Conservation (phyloP, 129 eudicot species). For the Escallonia rubra region DNA sequence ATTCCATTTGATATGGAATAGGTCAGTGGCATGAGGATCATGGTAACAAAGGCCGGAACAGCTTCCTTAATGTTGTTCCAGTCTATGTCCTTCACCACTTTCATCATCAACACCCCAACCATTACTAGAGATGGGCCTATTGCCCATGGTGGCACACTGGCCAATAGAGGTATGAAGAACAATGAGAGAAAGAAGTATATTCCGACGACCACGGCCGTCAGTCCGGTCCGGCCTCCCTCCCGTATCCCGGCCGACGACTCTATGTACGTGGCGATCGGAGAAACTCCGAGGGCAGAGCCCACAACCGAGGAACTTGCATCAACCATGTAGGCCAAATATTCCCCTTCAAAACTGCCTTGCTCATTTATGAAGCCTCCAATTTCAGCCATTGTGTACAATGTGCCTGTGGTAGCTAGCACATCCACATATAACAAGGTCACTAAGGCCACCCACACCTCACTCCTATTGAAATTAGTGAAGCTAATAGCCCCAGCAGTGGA, state of each 20-base stretch:
- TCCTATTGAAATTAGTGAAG: conserved; percentile 50
- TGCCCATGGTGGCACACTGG: conserved; percentile 94
- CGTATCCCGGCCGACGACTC: conserved; percentile 85
- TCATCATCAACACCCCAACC: conserved; percentile 93
- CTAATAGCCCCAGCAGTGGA: conserved; percentile 73
- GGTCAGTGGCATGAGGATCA: conserved; percentile 78
- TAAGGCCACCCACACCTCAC: conserved; percentile 78
- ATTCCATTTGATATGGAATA: conserved; percentile 84
- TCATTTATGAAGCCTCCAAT: conserved; percentile 54
- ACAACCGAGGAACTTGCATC: conserved; percentile 83
- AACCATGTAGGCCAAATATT: conserved; percentile 78
- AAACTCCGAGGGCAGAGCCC: conserved; percentile 81
- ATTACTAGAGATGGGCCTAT: conserved; percentile 80
- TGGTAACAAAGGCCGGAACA: conserved; percentile 77
- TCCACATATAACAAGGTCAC: conserved; percentile 74
- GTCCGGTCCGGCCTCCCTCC: conserved; percentile 85
- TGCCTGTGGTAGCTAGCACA: conserved; percentile 79
- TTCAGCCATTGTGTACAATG: conserved; percentile 84
- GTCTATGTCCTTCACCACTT: conserved; percentile 75
- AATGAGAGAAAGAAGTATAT: conserved; percentile 57
- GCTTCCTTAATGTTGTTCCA: conserved; percentile 66
- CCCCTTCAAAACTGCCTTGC: conserved; percentile 63
- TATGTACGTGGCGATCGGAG: conserved; percentile 66
- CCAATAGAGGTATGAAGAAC: conserved; percentile 61
- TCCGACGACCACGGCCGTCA: conserved; percentile 72